Conservation (phyloP, 805 yeast species). For the Ogataea pignaliae region DNA sequence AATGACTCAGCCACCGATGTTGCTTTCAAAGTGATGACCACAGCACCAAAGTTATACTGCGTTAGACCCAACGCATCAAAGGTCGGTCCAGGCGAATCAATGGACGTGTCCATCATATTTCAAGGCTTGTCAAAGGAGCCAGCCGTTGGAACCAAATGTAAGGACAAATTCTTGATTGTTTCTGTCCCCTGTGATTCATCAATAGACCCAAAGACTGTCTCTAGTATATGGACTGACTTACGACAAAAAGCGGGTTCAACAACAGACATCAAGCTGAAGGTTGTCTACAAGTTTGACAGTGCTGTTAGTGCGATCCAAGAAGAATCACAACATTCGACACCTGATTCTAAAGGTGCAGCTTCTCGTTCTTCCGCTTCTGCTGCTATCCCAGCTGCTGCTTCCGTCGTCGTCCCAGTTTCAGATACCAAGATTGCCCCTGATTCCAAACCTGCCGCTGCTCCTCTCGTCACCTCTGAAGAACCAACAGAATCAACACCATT, state of each 20-base stretch:
- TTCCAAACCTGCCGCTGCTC: no score
- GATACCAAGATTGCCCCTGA: no score
- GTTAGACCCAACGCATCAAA: conserved; percentile 93
- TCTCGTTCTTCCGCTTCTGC: background rate
- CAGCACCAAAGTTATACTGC: conserved; percentile 93
- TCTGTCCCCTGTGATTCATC: conserved; percentile 70
- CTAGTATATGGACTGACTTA: conserved; percentile 72
- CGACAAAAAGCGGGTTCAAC: conserved; percentile 45
- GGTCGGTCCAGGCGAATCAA: conserved; percentile 66
- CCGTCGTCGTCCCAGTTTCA: background rate
- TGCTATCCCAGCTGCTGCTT: background rate
- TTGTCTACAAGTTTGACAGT: conserved; percentile 26
- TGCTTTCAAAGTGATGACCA: conserved; percentile 96
- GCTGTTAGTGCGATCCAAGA: conserved; percentile 30
- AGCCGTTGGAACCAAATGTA: conserved; percentile 67
- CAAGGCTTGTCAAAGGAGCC: conserved; percentile 82
- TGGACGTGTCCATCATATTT: conserved; percentile 75
- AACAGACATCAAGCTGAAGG: conserved; percentile 29
- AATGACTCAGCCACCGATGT: conserved; percentile 52
- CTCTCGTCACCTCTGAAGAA: no score
- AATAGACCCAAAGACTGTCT: conserved; percentile 49
- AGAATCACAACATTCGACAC: conserved; percentile 19
- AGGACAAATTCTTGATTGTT: conserved; percentile 89
- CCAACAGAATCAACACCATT: no score
- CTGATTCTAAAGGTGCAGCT: conserved; percentile 14